Conservation (phyloP, 345 rosid genomes). For the Ricinus communis region DNA sequence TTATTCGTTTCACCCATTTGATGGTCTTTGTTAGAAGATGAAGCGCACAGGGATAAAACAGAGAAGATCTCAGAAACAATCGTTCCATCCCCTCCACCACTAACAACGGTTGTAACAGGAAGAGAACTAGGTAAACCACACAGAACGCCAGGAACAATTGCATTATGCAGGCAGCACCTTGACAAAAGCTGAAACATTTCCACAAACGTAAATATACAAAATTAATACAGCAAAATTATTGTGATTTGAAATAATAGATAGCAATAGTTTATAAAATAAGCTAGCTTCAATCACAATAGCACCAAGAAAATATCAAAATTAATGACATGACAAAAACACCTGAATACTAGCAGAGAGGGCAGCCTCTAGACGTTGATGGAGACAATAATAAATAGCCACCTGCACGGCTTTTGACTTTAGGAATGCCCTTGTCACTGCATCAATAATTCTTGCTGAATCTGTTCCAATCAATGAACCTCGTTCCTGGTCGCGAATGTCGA, state of each 20-base stretch:
- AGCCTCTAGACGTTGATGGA: conserved; percentile 76
- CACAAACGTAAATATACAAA: neutral
- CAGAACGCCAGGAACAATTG: conserved; percentile 68
- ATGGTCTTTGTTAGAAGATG: conserved; percentile 52
- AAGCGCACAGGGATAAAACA: conserved; percentile 54
- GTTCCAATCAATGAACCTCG: conserved; percentile 49
- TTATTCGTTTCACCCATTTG: conserved; percentile 57
- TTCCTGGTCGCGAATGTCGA: conserved; percentile 61
- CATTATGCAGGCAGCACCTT: conserved; percentile 85
- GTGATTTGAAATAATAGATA: too few species aligned
- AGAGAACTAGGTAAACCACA: conserved; percentile 93
- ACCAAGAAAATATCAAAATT: conserved; percentile 1
- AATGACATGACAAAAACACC: conserved; percentile 42
- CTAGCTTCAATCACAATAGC: conserved; percentile 9
- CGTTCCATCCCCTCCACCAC: conserved; percentile 97
- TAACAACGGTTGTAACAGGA: conserved; percentile 73
- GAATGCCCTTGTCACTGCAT: conserved; percentile 68
- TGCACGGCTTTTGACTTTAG: conserved; percentile 81
- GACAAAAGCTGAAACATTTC: conserved; percentile 66
- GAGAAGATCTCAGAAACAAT: conserved; percentile 79
- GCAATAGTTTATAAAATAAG: conserved; percentile 8
- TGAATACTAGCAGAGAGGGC: conserved; percentile 62
- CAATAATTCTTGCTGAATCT: conserved; percentile 63
- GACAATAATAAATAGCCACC: conserved; percentile 68
- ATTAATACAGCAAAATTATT: neutral